These are phyloP conservation scores for Xylaria grammica DNA, from an alignment of 495 filamentous ascomycete genomes.

Conservation along the genomic window DNA sequence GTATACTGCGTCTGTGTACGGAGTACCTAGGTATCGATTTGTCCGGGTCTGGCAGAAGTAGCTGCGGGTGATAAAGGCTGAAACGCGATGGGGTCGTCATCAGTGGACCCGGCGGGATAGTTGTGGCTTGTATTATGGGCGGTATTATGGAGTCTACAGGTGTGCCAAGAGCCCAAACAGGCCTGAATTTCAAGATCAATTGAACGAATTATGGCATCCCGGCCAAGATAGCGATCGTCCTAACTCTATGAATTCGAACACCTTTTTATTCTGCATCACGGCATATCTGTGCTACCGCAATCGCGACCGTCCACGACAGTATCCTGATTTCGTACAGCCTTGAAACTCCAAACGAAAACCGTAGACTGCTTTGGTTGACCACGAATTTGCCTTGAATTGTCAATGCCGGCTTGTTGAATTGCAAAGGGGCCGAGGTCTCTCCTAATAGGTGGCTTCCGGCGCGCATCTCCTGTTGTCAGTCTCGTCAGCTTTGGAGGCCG, in stretches of 20 bases:
- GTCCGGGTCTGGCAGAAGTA: background rate
- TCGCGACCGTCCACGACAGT: background rate
- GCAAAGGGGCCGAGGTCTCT: constrained; percentile 20
- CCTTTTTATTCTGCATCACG: constrained; percentile 32
- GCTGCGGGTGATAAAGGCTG: constrained; percentile 3
- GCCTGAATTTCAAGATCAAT: constrained; percentile 8
- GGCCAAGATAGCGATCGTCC: constrained; percentile 27
- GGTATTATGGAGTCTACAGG: background rate
- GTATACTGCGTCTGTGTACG: too few species aligned
- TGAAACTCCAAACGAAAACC: background rate
- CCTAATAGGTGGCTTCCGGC: constrained; percentile 23
- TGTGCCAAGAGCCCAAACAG: constrained; percentile 14
- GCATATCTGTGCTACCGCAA: constrained; percentile 22
- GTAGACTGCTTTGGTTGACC: background rate
- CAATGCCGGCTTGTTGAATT: constrained; percentile 22
- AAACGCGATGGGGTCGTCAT: constrained; percentile 11
- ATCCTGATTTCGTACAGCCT: background rate
- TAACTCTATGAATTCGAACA: constrained; percentile 30
- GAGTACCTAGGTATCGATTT: too few species aligned
- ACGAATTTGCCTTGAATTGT: constrained; percentile 7
- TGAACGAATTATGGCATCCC: background rate
- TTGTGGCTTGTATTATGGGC: constrained; percentile 4
- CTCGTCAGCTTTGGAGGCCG: constrained; percentile 8
- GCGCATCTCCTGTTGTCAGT: constrained; percentile 12
- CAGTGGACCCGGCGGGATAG: background rate